Evolutionary conservation across 306 rosid species (phyloP).

Genomic region (Hylodesmum podocarpum): DNA sequence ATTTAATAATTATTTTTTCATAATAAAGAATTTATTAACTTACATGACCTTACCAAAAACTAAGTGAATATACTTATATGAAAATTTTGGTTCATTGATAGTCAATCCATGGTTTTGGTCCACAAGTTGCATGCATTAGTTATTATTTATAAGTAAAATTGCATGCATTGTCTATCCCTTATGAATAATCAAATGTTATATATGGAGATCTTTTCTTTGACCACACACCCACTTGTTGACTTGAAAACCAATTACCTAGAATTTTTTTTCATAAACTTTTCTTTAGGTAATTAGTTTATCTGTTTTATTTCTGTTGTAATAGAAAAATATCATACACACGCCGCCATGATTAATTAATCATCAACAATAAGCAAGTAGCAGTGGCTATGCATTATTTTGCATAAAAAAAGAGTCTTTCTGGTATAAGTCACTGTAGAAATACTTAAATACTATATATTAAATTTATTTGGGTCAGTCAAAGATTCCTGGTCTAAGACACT

Average conservation of each 20-base stretch:
- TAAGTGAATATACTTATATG: neutral
- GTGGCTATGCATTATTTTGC: neutral
- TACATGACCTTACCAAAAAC: no score
- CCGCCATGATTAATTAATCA: neutral
- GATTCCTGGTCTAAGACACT: constrained; percentile 12
- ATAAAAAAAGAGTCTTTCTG: neutral
- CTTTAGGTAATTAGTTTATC: neutral
- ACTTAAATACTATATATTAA: neutral
- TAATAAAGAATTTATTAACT: no score
- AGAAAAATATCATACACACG: neutral
- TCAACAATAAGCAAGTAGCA: neutral
- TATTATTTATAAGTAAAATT: constrained; percentile 9
- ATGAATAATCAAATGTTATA: neutral
- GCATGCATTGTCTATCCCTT: constrained; percentile 11
- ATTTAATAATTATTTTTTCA: no score
- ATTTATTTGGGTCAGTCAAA: constrained; percentile 3
- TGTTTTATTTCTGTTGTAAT: neutral
- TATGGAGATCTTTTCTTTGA: constrained; percentile 10
- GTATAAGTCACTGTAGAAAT: constrained; percentile 7
- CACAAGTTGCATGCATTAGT: constrained; percentile 14
- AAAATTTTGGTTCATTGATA: neutral
- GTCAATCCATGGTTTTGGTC: neutral
- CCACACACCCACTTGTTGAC: constrained; percentile 22
- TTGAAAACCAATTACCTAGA: neutral
- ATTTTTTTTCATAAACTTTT: neutral